A percentile compares a stretch with the other conserved stretches of the same genome.
Evolutionary conservation across 2,329 filamentous ascomycete species (phyloP).

Genomic region (Ophiostoma ips): DNA sequence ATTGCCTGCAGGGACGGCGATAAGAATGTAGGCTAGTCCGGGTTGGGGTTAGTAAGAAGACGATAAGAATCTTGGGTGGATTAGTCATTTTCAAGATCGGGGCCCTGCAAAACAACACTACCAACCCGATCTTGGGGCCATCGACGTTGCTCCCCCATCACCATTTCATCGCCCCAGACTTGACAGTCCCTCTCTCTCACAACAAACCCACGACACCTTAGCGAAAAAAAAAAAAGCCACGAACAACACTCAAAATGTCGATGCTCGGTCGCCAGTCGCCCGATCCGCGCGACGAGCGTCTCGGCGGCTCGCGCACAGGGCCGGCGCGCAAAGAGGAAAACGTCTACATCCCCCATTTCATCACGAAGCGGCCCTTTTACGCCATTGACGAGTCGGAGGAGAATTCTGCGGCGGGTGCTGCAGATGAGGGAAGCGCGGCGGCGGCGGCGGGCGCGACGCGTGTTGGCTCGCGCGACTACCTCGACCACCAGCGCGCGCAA

Average conservation of each 20-base stretch:
- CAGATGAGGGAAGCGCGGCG: background rate
- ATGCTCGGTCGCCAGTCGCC: constrained; percentile 15
- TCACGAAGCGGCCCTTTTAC: constrained; percentile 96
- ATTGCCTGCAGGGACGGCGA: constrained; percentile 2
- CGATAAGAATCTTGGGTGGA: background rate
- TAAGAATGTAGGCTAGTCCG: background rate
- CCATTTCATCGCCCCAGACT: background rate
- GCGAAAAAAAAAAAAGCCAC: background rate
- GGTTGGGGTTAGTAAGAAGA: background rate
- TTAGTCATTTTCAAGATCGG: background rate
- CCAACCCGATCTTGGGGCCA: background rate
- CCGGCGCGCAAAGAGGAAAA: constrained; percentile 64
- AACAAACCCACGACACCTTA: too few species aligned
- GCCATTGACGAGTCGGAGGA: constrained; percentile 32
- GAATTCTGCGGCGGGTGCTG: constrained; percentile 20
- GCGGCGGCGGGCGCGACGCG: background rate
- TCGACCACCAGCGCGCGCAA: constrained; percentile 81
- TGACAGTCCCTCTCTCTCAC: too few species aligned
- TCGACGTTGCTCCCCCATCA: background rate
- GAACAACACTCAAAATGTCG: constrained; percentile 9
- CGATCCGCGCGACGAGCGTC: constrained; percentile 13
- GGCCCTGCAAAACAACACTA: background rate
- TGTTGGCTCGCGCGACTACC: constrained; percentile 44
- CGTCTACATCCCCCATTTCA: constrained; percentile 96
- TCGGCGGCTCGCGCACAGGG: constrained; percentile 13